These are phyloP conservation scores for Trichophyton benhamiae DNA, from an alignment of 2,329 filamentous ascomycete genomes.

Conservation along the genomic window DNA sequence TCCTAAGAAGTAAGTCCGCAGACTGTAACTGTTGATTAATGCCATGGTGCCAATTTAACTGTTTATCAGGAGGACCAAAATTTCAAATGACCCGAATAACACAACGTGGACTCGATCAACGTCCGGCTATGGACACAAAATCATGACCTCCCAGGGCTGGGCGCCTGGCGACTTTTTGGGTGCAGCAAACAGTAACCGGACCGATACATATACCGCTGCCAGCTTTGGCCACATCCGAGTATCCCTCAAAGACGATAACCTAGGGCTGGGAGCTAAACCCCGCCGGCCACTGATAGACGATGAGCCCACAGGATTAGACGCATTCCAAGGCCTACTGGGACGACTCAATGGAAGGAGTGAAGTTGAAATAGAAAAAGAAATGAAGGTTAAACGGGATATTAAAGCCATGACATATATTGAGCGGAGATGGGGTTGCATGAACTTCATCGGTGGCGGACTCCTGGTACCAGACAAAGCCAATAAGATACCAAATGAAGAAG, in stretches of 20 bases:
- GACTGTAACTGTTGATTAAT: too few relatives aligned
- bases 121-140: conserved; percentile 74
- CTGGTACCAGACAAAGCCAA: conserved; percentile 48
- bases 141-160: conserved; percentile 84
- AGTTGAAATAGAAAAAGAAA: conserved; percentile 57
- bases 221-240: conserved; percentile 79
- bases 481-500: background rate
- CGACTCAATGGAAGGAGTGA: conserved; percentile 80
- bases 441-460: conserved; percentile 78
- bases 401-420: conserved; percentile 63
- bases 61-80: conserved; percentile 47
- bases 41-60: background rate
- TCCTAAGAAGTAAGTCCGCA: conserved; percentile 47
- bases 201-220: conserved; percentile 63
- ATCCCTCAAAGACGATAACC: conserved; percentile 74
- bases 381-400: conserved; percentile 53
- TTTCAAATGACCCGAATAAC: conserved; percentile 89
- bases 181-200: conserved; percentile 60
- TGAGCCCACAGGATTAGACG: conserved; percentile 72
- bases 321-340: conserved; percentile 74
- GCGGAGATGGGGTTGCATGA: conserved; percentile 64
- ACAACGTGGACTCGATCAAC: conserved; percentile 80
- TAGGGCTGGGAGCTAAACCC: conserved; percentile 73
- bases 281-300: conserved; percentile 54
- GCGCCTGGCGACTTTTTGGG: conserved; percentile 73